Evolutionary conservation across 129 eudicot species (phyloP), one percentile per base, ranked within the genome.

Genomic region (Tagetes patula): DNA sequence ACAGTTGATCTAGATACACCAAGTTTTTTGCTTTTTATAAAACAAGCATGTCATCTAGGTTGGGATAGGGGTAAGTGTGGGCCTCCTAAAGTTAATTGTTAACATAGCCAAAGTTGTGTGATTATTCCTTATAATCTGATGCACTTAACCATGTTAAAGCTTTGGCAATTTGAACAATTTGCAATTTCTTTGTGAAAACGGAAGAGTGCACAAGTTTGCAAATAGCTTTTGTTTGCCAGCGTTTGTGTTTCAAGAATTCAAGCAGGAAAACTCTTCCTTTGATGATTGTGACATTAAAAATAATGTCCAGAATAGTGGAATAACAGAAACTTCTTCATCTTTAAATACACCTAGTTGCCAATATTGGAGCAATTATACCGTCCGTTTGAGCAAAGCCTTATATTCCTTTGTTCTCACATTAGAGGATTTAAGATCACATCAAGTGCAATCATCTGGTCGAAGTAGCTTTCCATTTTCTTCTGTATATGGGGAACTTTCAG

Each of bases 171-270:
- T 90, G 86, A 90, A 77, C 84, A 90, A 90, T 75, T 88, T 95
- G 88, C 97, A 91, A 82, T 95, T 95, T 65, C 74, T 91, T 3
- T 88, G 87, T 62, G 99, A 95, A 84, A 87, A 88, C 72, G 99
- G 99, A 79, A 90, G 99, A 73, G 89, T 90, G 69, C 97, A 95
- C 60, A 95, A 95, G 73, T 90, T 95, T 88, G 97, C 97, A 40
- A 95, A 95, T 77, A 95, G 99, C 88, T 95, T 95, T 85, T 90
- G 97, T 82, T 81, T 94, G 66, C 84, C 93, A 36, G 88, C 92
- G 10, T 95, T 86, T 63, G 78, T 80, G 87, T 89, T 95, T 76
- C 96, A 95, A 79, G 99, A 86, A 67, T 88, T 81, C 70, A 82
- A 75, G 81, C 82, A 75, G 72, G 72, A 82, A 50, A n/a, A 69